These are phyloP conservation scores for Pachysandra terminalis DNA, from an alignment of 164 flowering plant species.

Conservation along the genomic window DNA sequence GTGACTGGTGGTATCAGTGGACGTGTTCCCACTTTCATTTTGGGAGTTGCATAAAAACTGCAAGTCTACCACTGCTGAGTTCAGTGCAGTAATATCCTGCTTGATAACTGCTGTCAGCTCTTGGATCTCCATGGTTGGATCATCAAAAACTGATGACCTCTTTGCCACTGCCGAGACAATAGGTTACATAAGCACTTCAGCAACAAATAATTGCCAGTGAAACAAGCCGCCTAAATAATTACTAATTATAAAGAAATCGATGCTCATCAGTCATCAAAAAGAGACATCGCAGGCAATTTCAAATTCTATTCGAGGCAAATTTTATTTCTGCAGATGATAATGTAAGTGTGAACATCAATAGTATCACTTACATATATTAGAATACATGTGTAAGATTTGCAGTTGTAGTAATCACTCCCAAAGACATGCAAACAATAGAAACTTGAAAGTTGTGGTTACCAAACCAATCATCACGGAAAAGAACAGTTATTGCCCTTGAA, in stretches of 20 bases:
- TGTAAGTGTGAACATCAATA: no score
- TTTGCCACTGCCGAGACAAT: conserved; percentile 98
- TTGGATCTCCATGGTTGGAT: conserved; percentile 91
- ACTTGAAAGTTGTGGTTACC: background rate
- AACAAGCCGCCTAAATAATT: conserved; percentile 32
- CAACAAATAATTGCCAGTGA: background rate
- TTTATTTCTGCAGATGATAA: no score
- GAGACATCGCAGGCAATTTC: background rate
- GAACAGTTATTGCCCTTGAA: background rate
- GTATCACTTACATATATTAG: no score
- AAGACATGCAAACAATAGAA: background rate
- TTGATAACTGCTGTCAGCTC: conserved; percentile 92
- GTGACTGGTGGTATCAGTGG: conserved; percentile 82
- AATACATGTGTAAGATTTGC: no score
- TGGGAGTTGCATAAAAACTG: conserved; percentile 78
- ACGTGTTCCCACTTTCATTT: conserved; percentile 65
- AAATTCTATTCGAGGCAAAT: background rate
- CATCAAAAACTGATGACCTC: conserved; percentile 95
- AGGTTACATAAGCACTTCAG: background rate
- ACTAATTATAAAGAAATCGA: no score
- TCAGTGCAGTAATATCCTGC: conserved; percentile 94
- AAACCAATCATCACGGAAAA: background rate
- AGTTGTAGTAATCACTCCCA: no score
- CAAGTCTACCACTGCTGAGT: conserved; percentile 89
- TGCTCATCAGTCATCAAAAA: conserved; percentile 37